A percentile compares a stretch with the other conserved stretches of the same genome.
These are phyloP conservation scores for Pisolithus albus DNA, from an alignment of 768 basidiomycete genomes.

Conservation along the genomic window DNA sequence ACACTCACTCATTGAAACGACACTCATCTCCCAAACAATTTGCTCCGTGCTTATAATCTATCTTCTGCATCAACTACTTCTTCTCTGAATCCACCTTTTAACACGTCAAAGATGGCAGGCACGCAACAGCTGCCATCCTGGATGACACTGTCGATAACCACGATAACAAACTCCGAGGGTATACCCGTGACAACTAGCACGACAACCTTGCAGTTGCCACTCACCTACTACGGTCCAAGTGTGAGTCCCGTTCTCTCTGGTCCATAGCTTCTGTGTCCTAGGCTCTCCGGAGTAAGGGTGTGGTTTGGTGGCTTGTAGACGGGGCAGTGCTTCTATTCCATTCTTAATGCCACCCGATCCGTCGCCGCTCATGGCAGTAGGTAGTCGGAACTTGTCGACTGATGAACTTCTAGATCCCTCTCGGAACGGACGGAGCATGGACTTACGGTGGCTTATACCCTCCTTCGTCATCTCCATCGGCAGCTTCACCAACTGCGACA, in stretches of 20 bases:
- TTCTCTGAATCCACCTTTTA: not conserved
- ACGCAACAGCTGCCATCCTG: slow-evolving; percentile 69
- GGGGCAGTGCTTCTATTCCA: not conserved
- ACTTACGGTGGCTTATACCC: slow-evolving; percentile 69
- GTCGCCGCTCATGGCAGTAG: slow-evolving; percentile 1
- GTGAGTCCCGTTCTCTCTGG: slow-evolving; percentile 39
- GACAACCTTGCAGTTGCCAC: slow-evolving; percentile 55
- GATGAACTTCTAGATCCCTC: slow-evolving; percentile 52
- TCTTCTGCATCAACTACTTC: not conserved
- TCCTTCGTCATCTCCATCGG: slow-evolving; percentile 37
- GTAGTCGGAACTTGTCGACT: slow-evolving; percentile 8
- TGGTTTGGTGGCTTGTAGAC: not conserved
- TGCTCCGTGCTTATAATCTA: slow-evolving; percentile 6
- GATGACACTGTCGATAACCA: slow-evolving; percentile 51
- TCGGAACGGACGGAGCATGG: slow-evolving; percentile 55
- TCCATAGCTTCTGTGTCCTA: not conserved
- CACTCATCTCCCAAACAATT: slow-evolving; percentile 1
- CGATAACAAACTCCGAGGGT: slow-evolving; percentile 49
- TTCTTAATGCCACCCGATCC: not conserved
- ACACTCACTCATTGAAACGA: slow-evolving; percentile 16
- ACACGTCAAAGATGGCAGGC: slow-evolving; percentile 23
- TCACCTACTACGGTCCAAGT: slow-evolving; percentile 79
- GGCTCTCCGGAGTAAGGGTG: not conserved
- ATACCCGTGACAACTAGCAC: slow-evolving; percentile 50
- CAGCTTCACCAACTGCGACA: slow-evolving; percentile 20